Evolutionary conservation across 2,329 filamentous ascomycete genomes (phyloP).

Genomic region (Aspergillus thermomutatus): DNA sequence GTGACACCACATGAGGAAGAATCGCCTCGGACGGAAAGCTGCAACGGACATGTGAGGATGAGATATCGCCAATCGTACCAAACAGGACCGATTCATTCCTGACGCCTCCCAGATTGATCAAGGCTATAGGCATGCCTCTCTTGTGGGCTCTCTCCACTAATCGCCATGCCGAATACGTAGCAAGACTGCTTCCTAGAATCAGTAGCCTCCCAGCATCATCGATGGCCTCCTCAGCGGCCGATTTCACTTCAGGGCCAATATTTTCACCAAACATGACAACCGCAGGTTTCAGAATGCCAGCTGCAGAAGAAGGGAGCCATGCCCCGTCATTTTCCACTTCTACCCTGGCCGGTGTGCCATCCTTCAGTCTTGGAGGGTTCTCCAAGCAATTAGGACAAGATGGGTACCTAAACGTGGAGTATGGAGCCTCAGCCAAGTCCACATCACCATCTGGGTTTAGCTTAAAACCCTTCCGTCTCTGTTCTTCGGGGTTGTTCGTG

Average conservation of each 20-base stretch:
- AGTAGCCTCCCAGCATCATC: conserved; percentile 73
- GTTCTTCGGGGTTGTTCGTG: conserved; percentile 71
- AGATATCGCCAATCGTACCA: conserved; percentile 17
- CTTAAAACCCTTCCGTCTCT: conserved; percentile 66
- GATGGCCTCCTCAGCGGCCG: conserved; percentile 73
- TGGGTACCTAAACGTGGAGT: conserved; percentile 87
- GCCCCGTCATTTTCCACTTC: conserved; percentile 77
- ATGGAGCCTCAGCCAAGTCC: conserved; percentile 80
- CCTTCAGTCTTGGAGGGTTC: conserved; percentile 54
- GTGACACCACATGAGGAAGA: conserved; percentile 38
- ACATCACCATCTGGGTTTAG: conserved; percentile 95
- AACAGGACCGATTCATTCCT: conserved; percentile 45
- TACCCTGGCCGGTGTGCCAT: conserved; percentile 58
- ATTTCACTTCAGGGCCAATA: conserved; percentile 67
- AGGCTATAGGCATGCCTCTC: conserved; percentile 76
- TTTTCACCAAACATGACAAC: conserved; percentile 97
- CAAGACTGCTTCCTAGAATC: conserved; percentile 82
- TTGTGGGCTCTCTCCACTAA: conserved; percentile 80
- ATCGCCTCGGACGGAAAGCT: conserved; percentile 41
- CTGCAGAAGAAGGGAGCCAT: conserved; percentile 63
- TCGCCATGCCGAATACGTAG: conserved; percentile 93
- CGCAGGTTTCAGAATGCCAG: conserved; percentile 84
- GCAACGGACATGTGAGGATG: conserved; percentile 37
- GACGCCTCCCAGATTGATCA: conserved; percentile 68
- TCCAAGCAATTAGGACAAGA: conserved; percentile 77